Base-by-base conservation (phyloP, 176 grass and related monocot species). In the Paspalum vaginatum region DNA sequence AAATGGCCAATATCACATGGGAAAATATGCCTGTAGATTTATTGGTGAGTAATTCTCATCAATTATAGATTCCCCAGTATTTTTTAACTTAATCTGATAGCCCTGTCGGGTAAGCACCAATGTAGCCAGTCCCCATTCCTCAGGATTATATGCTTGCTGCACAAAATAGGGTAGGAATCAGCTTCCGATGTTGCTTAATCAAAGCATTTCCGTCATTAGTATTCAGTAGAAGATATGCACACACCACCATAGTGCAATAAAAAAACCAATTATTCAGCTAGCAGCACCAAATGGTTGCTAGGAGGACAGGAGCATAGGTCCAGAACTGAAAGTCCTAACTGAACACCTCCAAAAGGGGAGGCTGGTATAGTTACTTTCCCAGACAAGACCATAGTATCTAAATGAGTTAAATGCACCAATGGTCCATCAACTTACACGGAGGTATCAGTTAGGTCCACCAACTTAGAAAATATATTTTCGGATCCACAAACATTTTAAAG, bases 41-140 rank as follows among this genome's bases (percentile, higher is more conserved):
- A n/a, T n/a, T 58, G 72, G 1, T 57, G 94, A 94, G 87, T 94
- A 97, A 76, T 92, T 97, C 86, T 97, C 94, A 49, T 90, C 85
- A 70, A 85, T 61, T 38, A 94, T 24, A 81, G 88, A 76, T 74
- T 42, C 27, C 38, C 82, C 79, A 7, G 57, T 91, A 39, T 58
- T 49, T 32, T 86, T 85, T 6, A 82, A 42, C 56, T 78, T 97
- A 76, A 97, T 83, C 62, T 90, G 85, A 63, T 94, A 97, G 12
- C 75, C 65, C 2, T 83, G 84, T 65, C 67, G 58, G 68, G 70
- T 85, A 84, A 97, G 79, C 5, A 85, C 39, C 72, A 97, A 89
- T 9, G 47, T 56, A 5, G 85, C 70, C 24, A 63, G 57, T 56
- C 87, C 85, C 94, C 94, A 92, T 21, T 87, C 75, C 52, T 92